Evolutionary conservation across 2,329 filamentous ascomycete species (phyloP).

Genomic region (Aureobasidium vineae): DNA sequence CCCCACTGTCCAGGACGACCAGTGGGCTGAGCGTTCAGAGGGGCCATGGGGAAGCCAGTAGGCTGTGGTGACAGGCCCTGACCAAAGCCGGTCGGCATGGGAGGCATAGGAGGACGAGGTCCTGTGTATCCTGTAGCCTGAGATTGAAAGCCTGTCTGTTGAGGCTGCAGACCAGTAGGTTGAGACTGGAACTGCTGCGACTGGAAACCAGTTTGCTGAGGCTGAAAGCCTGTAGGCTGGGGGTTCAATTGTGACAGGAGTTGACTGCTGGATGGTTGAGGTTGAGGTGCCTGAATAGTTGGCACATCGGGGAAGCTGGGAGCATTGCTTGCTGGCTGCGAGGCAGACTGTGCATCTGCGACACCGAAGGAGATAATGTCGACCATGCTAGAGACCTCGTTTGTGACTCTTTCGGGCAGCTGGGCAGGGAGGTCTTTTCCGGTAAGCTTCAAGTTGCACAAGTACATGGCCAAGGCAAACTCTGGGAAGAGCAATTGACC

Average conservation of each 20-base stretch:
- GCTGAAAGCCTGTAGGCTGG: constrained; percentile 56
- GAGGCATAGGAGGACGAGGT: constrained; percentile 73
- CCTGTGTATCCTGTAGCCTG: constrained; percentile 79
- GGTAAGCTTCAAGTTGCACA: constrained; percentile 90
- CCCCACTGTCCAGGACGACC: constrained; percentile 95
- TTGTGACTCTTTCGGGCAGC: constrained; percentile 83
- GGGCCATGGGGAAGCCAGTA: constrained; percentile 61
- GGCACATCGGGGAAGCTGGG: constrained; percentile 67
- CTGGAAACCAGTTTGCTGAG: constrained; percentile 58
- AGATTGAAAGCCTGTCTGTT: constrained; percentile 52
- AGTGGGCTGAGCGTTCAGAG: constrained; percentile 88
- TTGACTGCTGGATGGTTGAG: constrained; percentile 64
- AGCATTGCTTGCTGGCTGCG: constrained; percentile 61
- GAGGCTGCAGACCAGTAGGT: constrained; percentile 64
- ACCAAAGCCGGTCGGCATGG: constrained; percentile 75
- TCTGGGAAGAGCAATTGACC: constrained; percentile 96
- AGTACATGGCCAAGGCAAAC: constrained; percentile 96
- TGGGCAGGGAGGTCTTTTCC: constrained; percentile 73
- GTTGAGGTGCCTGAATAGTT: constrained; percentile 51
- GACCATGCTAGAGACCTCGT: constrained; percentile 99
- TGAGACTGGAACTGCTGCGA: constrained; percentile 46
- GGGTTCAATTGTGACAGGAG: constrained; percentile 58
- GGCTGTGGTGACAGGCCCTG: constrained; percentile 59
- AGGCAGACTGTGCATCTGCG: constrained; percentile 62
- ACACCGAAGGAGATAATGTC: constrained; percentile 98